Evolutionary conservation across 2,329 filamentous ascomycete genomes (phyloP).

Genomic region (Aspergillus unguis): DNA sequence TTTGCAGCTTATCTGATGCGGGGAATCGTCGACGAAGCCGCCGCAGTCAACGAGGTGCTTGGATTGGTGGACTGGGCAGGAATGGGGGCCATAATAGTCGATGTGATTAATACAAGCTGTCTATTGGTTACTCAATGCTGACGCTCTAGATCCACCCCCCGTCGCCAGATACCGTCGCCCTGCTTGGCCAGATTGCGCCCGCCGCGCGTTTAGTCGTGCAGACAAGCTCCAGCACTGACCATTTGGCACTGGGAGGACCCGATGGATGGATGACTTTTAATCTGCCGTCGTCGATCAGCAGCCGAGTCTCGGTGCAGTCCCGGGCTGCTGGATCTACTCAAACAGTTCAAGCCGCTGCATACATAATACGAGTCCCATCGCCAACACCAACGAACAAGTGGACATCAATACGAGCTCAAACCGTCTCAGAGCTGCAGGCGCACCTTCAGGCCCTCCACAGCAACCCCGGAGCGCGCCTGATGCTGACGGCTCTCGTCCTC

Average conservation of each 20-base stretch:
- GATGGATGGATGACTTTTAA: not conserved
- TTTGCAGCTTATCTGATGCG: constrained; percentile 1
- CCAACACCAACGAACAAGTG: not conserved
- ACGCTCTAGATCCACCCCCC: not conserved
- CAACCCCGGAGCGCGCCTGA: not conserved
- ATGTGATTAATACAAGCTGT: not conserved
- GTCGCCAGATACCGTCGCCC: not conserved
- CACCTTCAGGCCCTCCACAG: constrained; percentile 1
- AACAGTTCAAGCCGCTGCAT: not conserved
- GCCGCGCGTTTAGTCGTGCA: not conserved
- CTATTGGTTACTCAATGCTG: not conserved
- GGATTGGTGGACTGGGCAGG: not conserved
- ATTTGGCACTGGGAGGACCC: not conserved
- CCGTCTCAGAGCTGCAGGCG: not conserved
- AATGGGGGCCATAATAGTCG: not conserved
- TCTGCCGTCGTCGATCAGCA: not conserved
- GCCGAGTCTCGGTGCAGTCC: not conserved
- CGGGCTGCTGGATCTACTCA: not conserved
- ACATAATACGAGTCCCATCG: not conserved
- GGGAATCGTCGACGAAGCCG: not conserved
- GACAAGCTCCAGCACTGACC: not conserved
- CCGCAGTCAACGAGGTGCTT: not conserved
- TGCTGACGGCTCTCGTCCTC: not conserved
- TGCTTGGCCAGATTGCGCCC: not conserved
- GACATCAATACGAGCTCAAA: not conserved